Base-by-base conservation (phyloP, 1,284 basidiomycete genomes). In the Neolentinus lepideus region DNA sequence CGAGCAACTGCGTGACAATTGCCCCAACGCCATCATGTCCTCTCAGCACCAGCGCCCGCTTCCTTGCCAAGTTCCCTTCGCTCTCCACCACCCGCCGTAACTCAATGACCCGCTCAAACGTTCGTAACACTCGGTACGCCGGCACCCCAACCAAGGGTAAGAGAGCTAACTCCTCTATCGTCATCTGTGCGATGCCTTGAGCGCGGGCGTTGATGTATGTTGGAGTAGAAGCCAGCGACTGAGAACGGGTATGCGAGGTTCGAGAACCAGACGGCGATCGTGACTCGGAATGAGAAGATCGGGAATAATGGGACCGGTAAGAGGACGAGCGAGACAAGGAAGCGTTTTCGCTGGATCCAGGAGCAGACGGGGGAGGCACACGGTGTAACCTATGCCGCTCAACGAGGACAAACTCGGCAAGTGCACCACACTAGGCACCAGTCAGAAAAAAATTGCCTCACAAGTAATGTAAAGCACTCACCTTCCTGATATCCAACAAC, bases 401-500 rank as follows among this genome's bases (percentile, higher is more conserved):
- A 14, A 88, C 79, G 22, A 90, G 73, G 52, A 94, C 78, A 71
- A 92, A 94, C 70, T 95, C 90, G 22, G 89, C 78, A 16, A 94
- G 76, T 3, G 88, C 89, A 51, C 92, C 92, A 61, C 82, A 85
- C 90, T 93, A 61, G 27, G 46, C 25, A 29, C n/a, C n/a, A n/a
- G n/a, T n/a, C n/a, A n/a, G n/a, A n/a, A n/a, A n/a, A n/a, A n/a
- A n/a, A n/a, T n/a, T n/a, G n/a, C n/a, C n/a, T n/a, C n/a, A n/a
- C n/a, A n/a, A n/a, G n/a, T n/a, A n/a, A n/a, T n/a, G n/a, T n/a
- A n/a, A n/a, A n/a, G n/a, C n/a, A n/a, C n/a, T n/a, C n/a, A 92
- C 91, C 83, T 91, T 92, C 59, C 79, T 76, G 16, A 89, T 74
- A 63, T 92, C 88, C 63, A 87, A 64, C 56, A 94, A 63, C 10